Evolutionary conservation across 768 basidiomycete species (phyloP), one percentile per base, ranked within the genome.

Genomic region (Russula ochroleuca): DNA sequence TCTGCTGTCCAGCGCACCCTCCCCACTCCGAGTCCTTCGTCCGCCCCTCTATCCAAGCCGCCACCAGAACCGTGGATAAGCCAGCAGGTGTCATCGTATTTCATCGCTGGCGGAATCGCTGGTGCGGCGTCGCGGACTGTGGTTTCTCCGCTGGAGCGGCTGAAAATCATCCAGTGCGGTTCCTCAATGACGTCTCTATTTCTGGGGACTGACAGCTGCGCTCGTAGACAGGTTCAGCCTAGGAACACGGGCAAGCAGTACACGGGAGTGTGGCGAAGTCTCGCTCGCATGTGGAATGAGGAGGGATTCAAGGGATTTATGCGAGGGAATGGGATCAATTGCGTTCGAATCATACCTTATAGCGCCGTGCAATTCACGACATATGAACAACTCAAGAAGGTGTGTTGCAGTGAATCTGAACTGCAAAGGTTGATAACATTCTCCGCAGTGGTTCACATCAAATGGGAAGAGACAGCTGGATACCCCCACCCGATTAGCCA

Each of bases 121-220:
- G 82, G 82, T 33, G 82, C 83, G 40, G 85, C 92, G 10, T 92
- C 90, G 63, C 79, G 95, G 59, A 97, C 95, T 2, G 91, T 97
- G 15, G 96, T 98, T 54, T 88, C 86, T 69, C 96, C 95, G 11
- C 74, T 98, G 15, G 94, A 98, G 70, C 78, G 96, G 63, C 79
- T 98, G 59, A 99, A 99, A 76, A 98, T 99, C 71, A 97, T 99
- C 65, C 88, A 95, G 94, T 95, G 69, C 71, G 91, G 38, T 28
- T 50, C 50, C 61, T 31, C 48, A 11, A 4, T 57, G 53, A 40
- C 25, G 37, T 45, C 25, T 15, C n/a, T 15, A 9, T 50, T 25
- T 47, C 37, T 25, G 8, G 25, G 25, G 15, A 40, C 59, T 61
- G 58, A 64, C 50, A 13, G 43, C 17, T n/a, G 52, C 45, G 7